phyloP scores from a whole-genome alignment of 441 rosid species.

The Brassica balearica region DNA sequence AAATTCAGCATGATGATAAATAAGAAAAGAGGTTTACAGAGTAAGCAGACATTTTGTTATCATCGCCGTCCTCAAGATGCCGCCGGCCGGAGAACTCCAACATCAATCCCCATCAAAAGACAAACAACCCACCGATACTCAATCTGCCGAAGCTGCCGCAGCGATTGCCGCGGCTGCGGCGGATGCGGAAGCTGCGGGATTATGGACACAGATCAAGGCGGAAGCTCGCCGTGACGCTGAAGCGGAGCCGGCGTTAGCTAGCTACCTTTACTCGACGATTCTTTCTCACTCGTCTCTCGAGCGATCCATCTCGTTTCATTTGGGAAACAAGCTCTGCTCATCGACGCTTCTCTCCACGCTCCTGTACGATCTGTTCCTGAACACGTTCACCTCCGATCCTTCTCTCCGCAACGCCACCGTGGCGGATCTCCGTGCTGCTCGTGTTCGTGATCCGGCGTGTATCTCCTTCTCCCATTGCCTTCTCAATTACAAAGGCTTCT shows the following conservation, averaged over 20 bases:
- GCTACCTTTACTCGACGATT: slow-evolving; percentile 90
- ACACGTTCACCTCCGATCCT: slow-evolving; percentile 77
- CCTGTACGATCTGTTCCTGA: slow-evolving; percentile 85
- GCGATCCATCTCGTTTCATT: slow-evolving; percentile 82
- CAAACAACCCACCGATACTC: slow-evolving; percentile 15
- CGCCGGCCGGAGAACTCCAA: slow-evolving; percentile 60
- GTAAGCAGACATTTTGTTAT: slow-evolving; percentile 11
- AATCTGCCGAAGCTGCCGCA: slow-evolving; percentile 32
- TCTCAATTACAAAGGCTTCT: slow-evolving; percentile 93
- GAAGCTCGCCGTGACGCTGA: slow-evolving; percentile 95
- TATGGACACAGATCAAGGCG: slow-evolving; percentile 84
- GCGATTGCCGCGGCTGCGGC: slow-evolving; percentile 37
- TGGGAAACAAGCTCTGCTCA: slow-evolving; percentile 97
- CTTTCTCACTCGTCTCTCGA: slow-evolving; percentile 87
- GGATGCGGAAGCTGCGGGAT: slow-evolving; percentile 63
- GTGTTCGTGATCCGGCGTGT: slow-evolving; percentile 91
- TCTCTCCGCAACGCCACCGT: slow-evolving; percentile 81
- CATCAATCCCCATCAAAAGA: slow-evolving; percentile 36
- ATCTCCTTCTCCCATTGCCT: slow-evolving; percentile 96
- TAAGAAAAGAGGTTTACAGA: not conserved
- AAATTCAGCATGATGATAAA: not conserved
- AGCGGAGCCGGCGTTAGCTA: slow-evolving; percentile 92
- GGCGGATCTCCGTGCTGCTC: slow-evolving; percentile 88
- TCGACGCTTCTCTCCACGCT: slow-evolving; percentile 91
- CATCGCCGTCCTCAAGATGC: slow-evolving; percentile 34